Evolutionary conservation across 2,329 filamentous ascomycete species (phyloP).

Genomic region (Graphiopsis chlorocephala): DNA sequence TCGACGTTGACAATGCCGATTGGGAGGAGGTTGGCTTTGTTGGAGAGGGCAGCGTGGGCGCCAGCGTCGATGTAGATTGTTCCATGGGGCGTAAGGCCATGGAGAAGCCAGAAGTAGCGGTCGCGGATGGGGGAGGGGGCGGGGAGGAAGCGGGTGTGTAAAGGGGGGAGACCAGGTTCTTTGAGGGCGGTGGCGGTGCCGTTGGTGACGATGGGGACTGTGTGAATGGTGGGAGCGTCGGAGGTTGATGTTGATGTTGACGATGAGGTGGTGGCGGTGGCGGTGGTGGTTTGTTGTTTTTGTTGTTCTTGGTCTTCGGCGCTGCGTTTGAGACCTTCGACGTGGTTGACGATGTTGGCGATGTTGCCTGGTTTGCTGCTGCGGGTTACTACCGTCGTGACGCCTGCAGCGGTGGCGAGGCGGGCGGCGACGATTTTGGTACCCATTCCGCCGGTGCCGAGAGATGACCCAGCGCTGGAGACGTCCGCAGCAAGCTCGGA

Average conservation of each 20-base stretch:
- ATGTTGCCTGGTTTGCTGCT: constrained; percentile 95
- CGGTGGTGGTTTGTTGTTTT: constrained; percentile 27
- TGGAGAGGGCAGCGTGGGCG: constrained; percentile 73
- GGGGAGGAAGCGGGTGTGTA: constrained; percentile 91
- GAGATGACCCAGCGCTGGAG: constrained; percentile 79
- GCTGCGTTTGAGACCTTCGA: constrained; percentile 59
- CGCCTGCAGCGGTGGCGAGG: constrained; percentile 87
- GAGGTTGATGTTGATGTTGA: neutral
- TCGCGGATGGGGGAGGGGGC: constrained; percentile 82
- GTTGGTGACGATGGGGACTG: constrained; percentile 7
- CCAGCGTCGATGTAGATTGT: constrained; percentile 92
- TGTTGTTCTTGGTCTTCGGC: no score
- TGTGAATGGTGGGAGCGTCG: neutral
- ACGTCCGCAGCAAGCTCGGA: constrained; percentile 79
- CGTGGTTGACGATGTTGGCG: constrained; percentile 76
- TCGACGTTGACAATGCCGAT: constrained; percentile 89
- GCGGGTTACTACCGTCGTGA: constrained; percentile 91
- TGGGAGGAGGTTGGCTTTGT: constrained; percentile 83
- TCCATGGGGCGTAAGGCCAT: constrained; percentile 86
- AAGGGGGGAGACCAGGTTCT: constrained; percentile 43
- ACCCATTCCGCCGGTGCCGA: constrained; percentile 95
- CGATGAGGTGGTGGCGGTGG: constrained; percentile 13
- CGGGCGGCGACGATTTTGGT: constrained; percentile 95
- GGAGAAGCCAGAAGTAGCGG: constrained; percentile 94
- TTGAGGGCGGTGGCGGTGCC: constrained; percentile 18